Conservation (phyloP, 768 basidiomycete species). For the Calocera cornea region DNA sequence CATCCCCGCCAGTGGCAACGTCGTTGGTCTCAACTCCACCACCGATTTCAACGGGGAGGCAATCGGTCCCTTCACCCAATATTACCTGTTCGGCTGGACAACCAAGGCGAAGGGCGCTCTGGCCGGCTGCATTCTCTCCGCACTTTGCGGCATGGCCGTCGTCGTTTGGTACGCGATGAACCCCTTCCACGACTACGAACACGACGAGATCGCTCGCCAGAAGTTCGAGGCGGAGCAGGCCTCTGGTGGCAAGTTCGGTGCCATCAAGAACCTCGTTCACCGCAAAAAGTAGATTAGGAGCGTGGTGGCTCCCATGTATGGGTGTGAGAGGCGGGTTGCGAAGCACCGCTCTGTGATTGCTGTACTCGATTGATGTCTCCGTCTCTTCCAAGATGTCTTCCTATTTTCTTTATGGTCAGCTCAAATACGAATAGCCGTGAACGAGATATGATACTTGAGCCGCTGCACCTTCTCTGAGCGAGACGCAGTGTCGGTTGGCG, state of each 20-base stretch:
- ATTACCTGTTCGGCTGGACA: slow-evolving; percentile 24
- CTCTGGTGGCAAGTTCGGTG: neutral
- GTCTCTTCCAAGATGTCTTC: too few species aligned
- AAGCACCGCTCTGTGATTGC: neutral
- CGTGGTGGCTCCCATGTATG: neutral
- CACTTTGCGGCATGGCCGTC: slow-evolving; percentile 63
- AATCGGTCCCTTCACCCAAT: slow-evolving; percentile 13
- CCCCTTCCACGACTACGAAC: slow-evolving; percentile 58
- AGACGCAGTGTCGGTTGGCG: too few species aligned
- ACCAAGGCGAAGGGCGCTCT: slow-evolving; percentile 23
- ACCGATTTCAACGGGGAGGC: slow-evolving; percentile 49
- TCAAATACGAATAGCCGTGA: too few species aligned
- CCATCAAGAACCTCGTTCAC: neutral
- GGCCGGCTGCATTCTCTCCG: slow-evolving; percentile 66
- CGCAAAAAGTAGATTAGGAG: neutral
- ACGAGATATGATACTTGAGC: too few species aligned
- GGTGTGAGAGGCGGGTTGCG: neutral
- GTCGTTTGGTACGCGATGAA: slow-evolving; percentile 83
- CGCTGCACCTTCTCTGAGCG: too few species aligned
- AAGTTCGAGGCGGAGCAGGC: slow-evolving; percentile 40
- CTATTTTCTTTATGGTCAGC: too few species aligned
- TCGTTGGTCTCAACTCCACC: slow-evolving; percentile 55
- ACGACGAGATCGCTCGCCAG: slow-evolving; percentile 53
- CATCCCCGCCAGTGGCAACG: slow-evolving; percentile 61
- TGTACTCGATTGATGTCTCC: neutral